Percentiles rank a stretch among this genome's conserved stretches.
These are phyloP conservation scores for Ustilago xerochloae DNA, from an alignment of 1,284 basidiomycete genomes.

Conservation along the genomic window DNA sequence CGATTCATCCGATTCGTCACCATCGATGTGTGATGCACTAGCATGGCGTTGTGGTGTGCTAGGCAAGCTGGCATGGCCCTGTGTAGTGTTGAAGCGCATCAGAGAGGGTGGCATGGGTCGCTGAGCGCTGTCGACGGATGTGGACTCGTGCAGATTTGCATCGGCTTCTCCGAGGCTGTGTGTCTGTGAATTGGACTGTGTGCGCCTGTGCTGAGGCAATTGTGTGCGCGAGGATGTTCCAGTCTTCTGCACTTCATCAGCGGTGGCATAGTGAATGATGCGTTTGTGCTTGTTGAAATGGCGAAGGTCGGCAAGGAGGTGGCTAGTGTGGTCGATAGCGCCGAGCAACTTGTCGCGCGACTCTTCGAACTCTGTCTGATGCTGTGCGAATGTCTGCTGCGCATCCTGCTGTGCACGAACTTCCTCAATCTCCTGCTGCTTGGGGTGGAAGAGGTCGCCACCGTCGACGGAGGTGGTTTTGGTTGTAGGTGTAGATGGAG, in stretches of 20 bases:
- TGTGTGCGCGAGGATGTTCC: conserved; percentile 19
- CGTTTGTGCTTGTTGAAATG: conserved; percentile 86
- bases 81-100: conserved; percentile 41
- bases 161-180: conserved; percentile 40
- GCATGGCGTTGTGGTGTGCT: conserved; percentile 34
- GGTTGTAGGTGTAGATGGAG: conserved; percentile 30
- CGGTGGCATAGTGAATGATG: conserved; percentile 82
- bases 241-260: conserved; percentile 10
- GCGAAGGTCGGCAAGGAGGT: conserved; percentile 78
- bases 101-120: conserved; percentile 32
- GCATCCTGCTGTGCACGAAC: conserved; percentile 27
- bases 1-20: conserved; percentile 25
- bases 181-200: conserved; percentile 24
- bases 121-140: conserved; percentile 16
- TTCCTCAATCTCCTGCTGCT: conserved; percentile 30
- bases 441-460: conserved; percentile 29
- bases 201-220: conserved; percentile 20
- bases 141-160: conserved; percentile 9
- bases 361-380: conserved; percentile 45
- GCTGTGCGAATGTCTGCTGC: conserved; percentile 39
- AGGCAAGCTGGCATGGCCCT: conserved; percentile 41
- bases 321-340: conserved; percentile 79
- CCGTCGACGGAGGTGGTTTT: conserved; percentile 14
- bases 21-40: conserved; percentile 5
- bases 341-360: conserved; percentile 42